phyloP scores from a whole-genome alignment of 1,284 basidiomycete genomes.

The Boletellus deceptivus region DNA sequence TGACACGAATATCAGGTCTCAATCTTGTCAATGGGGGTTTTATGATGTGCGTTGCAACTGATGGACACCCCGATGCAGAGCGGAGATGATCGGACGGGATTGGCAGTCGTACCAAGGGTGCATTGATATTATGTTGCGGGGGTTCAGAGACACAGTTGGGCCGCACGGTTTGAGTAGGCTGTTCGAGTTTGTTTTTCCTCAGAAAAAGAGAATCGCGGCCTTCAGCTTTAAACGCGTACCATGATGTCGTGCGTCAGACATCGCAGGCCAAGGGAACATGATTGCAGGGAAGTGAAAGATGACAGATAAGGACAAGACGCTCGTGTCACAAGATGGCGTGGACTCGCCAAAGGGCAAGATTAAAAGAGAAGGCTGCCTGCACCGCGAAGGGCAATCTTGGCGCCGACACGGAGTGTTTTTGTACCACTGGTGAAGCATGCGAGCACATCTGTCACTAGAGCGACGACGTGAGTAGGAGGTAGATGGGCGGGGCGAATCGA shows the following conservation, averaged over 20 bases:
- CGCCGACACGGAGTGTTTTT: conserved; percentile 79
- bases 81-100: conserved; percentile 44
- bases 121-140: conserved; percentile 66
- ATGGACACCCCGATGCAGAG: no score
- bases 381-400: conserved; percentile 79
- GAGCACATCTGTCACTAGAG: conserved; percentile 81
- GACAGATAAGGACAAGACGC: conserved; percentile 1
- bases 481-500: no score
- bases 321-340: no score
- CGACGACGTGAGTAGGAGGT: conserved; percentile 41
- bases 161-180: conserved; percentile 40
- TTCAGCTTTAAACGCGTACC: no score
- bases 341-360: conserved; percentile 3
- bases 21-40: no score
- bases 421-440: conserved; percentile 90
- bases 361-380: conserved; percentile 75
- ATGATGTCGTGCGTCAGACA: no score
- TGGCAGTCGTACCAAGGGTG: conserved; percentile 62
- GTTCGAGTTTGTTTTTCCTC: not conserved
- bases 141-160: conserved; percentile 59
- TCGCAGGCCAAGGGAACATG: not conserved
- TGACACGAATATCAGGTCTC: no score
- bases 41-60: no score
- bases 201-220: no score
- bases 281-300: not conserved